Percentiles rank a stretch among this genome's conserved stretches.
These are phyloP conservation scores for Boeremia exigua DNA, from an alignment of 2,329 filamentous ascomycete genomes.

Conservation along the genomic window DNA sequence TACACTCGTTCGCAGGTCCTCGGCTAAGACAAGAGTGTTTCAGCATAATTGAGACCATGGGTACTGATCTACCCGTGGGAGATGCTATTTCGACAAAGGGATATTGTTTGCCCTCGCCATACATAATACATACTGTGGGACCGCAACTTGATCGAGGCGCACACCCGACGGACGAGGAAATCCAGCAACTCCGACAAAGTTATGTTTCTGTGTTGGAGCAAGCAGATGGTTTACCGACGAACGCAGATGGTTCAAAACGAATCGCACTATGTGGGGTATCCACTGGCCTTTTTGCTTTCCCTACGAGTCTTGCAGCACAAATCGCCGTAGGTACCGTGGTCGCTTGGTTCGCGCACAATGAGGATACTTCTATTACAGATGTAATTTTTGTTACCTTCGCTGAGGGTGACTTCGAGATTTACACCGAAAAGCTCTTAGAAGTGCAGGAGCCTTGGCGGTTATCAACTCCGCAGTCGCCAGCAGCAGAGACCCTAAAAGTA, in stretches of 20 bases:
- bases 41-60: conserved; percentile 30
- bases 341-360: conserved; percentile 36
- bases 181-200: conserved; percentile 34
- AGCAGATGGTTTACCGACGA: conserved; percentile 30
- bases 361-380: conserved; percentile 35
- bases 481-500: neutral
- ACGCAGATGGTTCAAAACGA: conserved; percentile 32
- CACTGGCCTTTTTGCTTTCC: conserved; percentile 47
- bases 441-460: conserved; percentile 1
- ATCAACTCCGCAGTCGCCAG: neutral
- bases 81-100: conserved; percentile 36
- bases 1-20: conserved; percentile 43
- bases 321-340: conserved; percentile 37
- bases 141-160: conserved; percentile 37
- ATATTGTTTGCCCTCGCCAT: conserved; percentile 35
- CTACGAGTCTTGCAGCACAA: conserved; percentile 31
- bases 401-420: conserved; percentile 31
- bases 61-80: conserved; percentile 31
- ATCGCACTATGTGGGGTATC: conserved; percentile 46
- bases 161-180: conserved; percentile 24
- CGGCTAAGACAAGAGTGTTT: conserved; percentile 40
- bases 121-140: conserved; percentile 46
- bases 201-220: conserved; percentile 40
- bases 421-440: conserved; percentile 18
- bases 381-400: conserved; percentile 46